phyloP scores from a whole-genome alignment of 192 early-diverging fungal species.

The Spinellus fusiger region DNA sequence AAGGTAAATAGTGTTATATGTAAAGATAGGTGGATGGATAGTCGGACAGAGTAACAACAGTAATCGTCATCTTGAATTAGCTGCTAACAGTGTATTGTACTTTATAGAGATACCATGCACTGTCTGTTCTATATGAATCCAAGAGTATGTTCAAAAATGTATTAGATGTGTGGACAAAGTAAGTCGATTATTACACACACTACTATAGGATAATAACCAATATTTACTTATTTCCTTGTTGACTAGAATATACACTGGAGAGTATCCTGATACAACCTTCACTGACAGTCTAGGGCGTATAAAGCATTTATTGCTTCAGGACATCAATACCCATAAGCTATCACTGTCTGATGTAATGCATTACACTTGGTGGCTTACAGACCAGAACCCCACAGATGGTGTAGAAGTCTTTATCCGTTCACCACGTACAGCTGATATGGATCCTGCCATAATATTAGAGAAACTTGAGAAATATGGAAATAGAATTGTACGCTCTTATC shows the following conservation, averaged over 20 bases:
- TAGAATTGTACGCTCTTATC: conserved; percentile 30
- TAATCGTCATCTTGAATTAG: too few relatives aligned
- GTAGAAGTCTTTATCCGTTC: conserved; percentile 35
- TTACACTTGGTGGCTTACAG: conserved; percentile 49
- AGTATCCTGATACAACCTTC: conserved; percentile 49
- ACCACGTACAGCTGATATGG: conserved; percentile 23
- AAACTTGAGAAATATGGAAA: conserved; percentile 29
- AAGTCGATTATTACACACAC: neutral
- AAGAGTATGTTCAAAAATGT: conserved; percentile 37
- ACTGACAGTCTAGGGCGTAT: conserved; percentile 34
- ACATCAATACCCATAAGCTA: conserved; percentile 19
- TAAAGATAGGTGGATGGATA: too few relatives aligned
- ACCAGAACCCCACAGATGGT: conserved; percentile 36
- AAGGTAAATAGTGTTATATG: too few relatives aligned
- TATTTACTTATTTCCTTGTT: neutral
- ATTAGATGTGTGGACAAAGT: conserved; percentile 65
- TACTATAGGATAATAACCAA: neutral
- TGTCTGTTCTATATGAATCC: conserved; percentile 54
- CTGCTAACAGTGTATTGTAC: too few relatives aligned
- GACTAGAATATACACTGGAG: conserved; percentile 43
- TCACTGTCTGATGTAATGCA: conserved; percentile 31
- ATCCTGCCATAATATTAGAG: conserved; percentile 27
- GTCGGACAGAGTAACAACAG: too few relatives aligned
- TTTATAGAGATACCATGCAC: conserved; percentile 55
- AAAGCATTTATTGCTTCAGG: conserved; percentile 29